Evolutionary conservation across 768 basidiomycete species (phyloP).

Genomic region (Ramaria sp.): DNA sequence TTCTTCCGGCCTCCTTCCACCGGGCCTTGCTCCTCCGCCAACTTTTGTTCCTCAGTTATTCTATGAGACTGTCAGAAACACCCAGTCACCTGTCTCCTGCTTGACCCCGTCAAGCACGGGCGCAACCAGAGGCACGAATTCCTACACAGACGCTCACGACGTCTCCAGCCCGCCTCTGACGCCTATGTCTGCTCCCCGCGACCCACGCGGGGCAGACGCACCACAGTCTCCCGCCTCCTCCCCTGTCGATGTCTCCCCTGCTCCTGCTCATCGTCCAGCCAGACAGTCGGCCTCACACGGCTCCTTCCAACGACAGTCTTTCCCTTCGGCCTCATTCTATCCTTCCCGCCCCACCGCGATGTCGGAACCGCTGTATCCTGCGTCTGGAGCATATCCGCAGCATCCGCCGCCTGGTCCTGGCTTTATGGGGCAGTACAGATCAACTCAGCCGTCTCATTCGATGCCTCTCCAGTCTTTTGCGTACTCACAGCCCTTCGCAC

Average conservation of each 20-base stretch:
- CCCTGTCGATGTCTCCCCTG: neutral
- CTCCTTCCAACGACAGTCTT: constrained; percentile 2
- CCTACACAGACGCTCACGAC: constrained; percentile 1
- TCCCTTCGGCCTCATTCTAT: neutral
- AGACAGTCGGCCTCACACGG: neutral
- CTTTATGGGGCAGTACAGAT: constrained; percentile 7
- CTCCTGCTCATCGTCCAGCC: neutral
- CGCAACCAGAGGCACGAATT: constrained; percentile 1
- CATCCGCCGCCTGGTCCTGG: neutral
- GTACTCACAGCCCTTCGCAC: constrained; percentile 24
- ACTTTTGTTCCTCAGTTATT: neutral
- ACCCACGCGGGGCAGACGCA: neutral
- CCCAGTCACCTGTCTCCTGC: neutral
- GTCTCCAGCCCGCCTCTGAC: neutral
- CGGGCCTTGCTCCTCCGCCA: neutral
- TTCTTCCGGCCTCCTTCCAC: neutral
- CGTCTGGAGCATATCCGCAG: neutral
- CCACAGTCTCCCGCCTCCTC: neutral
- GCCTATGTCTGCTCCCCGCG: neutral
- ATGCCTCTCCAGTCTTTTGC: constrained; percentile 16
- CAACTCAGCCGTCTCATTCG: constrained; percentile 2
- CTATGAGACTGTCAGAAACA: constrained; percentile 7
- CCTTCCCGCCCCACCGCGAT: neutral
- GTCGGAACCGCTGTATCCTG: neutral
- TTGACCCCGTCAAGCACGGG: constrained; percentile 2